Evolutionary conservation across 1,139 yeast species (phyloP).

Genomic region (Kurtzmaniella quercitrusa): DNA sequence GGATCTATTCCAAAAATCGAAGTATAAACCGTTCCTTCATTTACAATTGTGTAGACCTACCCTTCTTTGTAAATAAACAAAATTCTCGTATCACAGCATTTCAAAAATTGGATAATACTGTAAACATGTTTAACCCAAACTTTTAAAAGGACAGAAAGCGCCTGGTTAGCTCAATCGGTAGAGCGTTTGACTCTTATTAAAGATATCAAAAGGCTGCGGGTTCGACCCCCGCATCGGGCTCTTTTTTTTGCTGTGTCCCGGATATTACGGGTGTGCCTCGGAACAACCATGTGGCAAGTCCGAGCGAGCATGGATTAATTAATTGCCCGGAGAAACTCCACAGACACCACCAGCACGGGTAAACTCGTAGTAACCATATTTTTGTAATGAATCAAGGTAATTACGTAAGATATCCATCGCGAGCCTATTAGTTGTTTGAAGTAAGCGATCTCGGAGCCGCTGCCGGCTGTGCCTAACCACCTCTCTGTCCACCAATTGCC

Average conservation of each 20-base stretch:
- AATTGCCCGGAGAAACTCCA: not conserved
- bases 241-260: slow-evolving; percentile 1
- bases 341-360: not conserved
- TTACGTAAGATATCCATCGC: too few relatives aligned
- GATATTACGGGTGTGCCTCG: not conserved
- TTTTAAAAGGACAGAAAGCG: not conserved
- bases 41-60: too few relatives aligned
- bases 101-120: too few relatives aligned
- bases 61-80: too few relatives aligned
- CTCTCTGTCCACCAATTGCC: not conserved
- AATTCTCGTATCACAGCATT: too few relatives aligned
- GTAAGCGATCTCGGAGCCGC: not conserved
- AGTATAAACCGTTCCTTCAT: too few relatives aligned
- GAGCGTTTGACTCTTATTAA: slow-evolving; percentile 14
- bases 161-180: slow-evolving; percentile 12
- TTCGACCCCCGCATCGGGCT: slow-evolving; percentile 24
- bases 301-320: not conserved
- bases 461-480: not conserved
- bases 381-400: too few relatives aligned
- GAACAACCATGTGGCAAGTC: not conserved
- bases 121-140: not conserved
- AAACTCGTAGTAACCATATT: not conserved
- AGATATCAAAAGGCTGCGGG: slow-evolving; percentile 20
- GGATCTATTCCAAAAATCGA: too few relatives aligned
- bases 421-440: not conserved